Conservation (phyloP, 2,329 filamentous ascomycete genomes). For the Macrophomina phaseolina region DNA sequence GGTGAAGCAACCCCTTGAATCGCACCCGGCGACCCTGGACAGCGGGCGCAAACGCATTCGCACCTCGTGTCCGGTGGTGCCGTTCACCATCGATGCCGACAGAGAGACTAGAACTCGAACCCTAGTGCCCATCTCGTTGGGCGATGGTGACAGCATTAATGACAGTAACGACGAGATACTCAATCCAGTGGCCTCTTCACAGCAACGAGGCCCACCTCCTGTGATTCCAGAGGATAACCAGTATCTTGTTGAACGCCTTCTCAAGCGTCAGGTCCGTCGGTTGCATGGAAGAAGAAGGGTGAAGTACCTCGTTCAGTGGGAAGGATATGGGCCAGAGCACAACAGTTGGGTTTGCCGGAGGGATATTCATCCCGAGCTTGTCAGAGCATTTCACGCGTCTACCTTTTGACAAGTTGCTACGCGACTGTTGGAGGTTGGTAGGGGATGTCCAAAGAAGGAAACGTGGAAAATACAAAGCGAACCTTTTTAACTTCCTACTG, state of each 20-base stretch:
- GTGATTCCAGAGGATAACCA: not conserved
- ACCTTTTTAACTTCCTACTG: not conserved
- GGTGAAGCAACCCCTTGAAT: not conserved
- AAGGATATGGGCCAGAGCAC: not conserved
- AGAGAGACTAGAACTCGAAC: not conserved
- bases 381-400: not conserved
- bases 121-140: not conserved
- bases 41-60: not conserved
- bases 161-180: not conserved
- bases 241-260: not conserved
- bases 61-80: not conserved
- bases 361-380: not conserved
- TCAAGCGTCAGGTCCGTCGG: not conserved
- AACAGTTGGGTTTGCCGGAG: not conserved
- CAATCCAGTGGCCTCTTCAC: not conserved
- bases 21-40: not conserved
- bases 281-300: not conserved
- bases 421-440: not conserved
- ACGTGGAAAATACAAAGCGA: not conserved
- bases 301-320: not conserved
- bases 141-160: not conserved
- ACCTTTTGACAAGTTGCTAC: not conserved
- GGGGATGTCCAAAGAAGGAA: not conserved
- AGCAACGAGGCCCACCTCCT: not conserved
- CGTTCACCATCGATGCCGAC: not conserved